Evolutionary conservation across 345 rosid genomes (phyloP), one percentile per base, ranked within the genome.

Genomic region (Heritiera fomes): DNA sequence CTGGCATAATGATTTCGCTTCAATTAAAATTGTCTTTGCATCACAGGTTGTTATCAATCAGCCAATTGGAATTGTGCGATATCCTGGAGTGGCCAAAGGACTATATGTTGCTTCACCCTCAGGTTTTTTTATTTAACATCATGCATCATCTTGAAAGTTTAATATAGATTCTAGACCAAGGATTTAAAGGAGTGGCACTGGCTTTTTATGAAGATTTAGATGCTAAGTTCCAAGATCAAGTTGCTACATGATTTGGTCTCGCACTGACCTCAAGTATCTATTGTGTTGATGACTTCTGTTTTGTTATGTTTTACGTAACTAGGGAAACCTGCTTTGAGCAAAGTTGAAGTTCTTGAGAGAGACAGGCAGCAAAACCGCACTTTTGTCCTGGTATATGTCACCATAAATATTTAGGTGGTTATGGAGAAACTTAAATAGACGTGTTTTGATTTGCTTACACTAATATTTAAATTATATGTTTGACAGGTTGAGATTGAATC

Each of bases 1-100:
- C 52, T 73, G n/a, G 20, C 47, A 47, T 34, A 71, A 50, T 73
- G 46, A 28, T 17, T 32, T 60, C 47, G 47, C 52, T 17, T 14
- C 41, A 77, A 8, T 9, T 45, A 38, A 46, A 53, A 6, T 59
- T 45, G 7, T 73, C 60, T 79, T 70, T 69, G 75, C 82, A 50
- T 76, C 47, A 47, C 77, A 95, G 98, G 90, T 90, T 56, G 82
- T 84, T 76, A 86, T 95, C 82, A 76, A 78, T 65, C 92, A 93
- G 83, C 96, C 98, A 67, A 91, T 93, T 60, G 99, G 98, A 86
- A 75, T 82, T 60, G 85, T 84, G 72, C 81, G 62, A 77, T 95
- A 92, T 84, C 93, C 94, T 45, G 93, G 96, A 23, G 96, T 95
- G 62, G 97, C 97, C 60, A 88, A 89, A 84, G 98, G 98, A 80